A percentile compares a stretch with the other conserved stretches of the same genome.
Evolutionary conservation across 2,329 filamentous ascomycete genomes (phyloP).

Genomic region (Xylariales sp.): DNA sequence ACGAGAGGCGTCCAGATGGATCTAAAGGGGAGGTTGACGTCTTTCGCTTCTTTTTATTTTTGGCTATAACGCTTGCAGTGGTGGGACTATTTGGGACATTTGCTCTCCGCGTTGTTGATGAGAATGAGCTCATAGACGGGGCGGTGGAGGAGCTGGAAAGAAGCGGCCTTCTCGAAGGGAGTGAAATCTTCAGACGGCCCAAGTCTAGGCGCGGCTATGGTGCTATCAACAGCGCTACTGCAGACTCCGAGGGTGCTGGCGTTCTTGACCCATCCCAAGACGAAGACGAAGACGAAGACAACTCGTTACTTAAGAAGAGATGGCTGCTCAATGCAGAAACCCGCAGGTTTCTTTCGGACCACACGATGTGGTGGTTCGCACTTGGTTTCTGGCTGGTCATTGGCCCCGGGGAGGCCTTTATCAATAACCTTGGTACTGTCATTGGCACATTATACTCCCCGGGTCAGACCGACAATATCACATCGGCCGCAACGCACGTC

Average conservation of each 20-base stretch:
- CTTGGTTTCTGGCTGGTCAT: conserved; percentile 88
- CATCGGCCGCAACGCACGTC: conserved; percentile 79
- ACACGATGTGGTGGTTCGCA: conserved; percentile 94
- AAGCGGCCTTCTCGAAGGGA: conserved; percentile 75
- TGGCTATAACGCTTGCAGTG: conserved; percentile 64
- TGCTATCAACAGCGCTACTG: conserved; percentile 43
- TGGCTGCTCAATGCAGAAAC: conserved; percentile 93
- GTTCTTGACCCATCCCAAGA: conserved; percentile 33
- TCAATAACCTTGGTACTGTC: conserved; percentile 94
- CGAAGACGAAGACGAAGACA: conserved; percentile 32
- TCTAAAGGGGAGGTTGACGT: conserved; percentile 63
- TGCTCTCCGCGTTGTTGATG: conserved; percentile 72
- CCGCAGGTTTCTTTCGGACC: conserved; percentile 74
- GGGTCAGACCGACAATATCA: conserved; percentile 37
- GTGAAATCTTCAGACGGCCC: conserved; percentile 62
- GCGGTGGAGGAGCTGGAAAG: conserved; percentile 87
- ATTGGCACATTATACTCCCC: conserved; percentile 77
- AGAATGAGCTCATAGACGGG: conserved; percentile 82
- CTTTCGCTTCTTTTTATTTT: conserved; percentile 82
- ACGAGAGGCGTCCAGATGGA: conserved; percentile 62
- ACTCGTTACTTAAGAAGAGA: conserved; percentile 68
- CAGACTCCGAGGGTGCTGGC: conserved; percentile 38
- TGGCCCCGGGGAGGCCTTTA: conserved; percentile 93
- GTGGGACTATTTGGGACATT: conserved; percentile 72
- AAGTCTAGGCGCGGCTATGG: conserved; percentile 57